phyloP scores from a whole-genome alignment of 768 basidiomycete species.

The Auricularia cornea region DNA sequence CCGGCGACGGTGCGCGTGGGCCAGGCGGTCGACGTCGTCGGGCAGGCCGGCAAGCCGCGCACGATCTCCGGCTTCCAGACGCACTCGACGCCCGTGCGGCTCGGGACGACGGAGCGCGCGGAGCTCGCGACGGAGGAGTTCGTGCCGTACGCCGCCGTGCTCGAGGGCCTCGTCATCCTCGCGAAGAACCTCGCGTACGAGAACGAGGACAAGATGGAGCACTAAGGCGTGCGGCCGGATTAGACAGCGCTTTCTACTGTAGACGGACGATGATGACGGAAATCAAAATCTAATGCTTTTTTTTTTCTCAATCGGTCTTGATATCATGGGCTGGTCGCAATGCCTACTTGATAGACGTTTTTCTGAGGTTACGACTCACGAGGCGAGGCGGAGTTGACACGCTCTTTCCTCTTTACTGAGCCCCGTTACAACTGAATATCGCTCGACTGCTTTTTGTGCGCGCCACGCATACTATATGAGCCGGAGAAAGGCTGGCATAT shows the following conservation, averaged over 20 bases:
- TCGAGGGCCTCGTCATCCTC: constrained; percentile 89
- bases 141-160: constrained; percentile 79
- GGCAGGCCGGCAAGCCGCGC: constrained; percentile 93
- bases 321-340: no score
- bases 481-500: no score
- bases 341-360: no score
- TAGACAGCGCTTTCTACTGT: neutral
- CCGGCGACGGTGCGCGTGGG: constrained; percentile 95
- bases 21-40: constrained; percentile 93
- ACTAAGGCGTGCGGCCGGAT: neutral
- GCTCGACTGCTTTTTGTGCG: no score
- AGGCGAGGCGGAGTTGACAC: no score
- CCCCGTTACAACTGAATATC: no score
- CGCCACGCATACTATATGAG: no score
- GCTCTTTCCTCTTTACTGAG: no score
- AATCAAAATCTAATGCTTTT: constrained; percentile 1
- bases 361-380: no score
- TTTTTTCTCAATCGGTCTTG: no score
- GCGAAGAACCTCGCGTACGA: constrained; percentile 90
- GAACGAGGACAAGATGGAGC: constrained; percentile 77
- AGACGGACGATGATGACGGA: neutral
- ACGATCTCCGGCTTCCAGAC: constrained; percentile 99
- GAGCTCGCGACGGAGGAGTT: constrained; percentile 97
- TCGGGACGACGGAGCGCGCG: constrained; percentile 89
- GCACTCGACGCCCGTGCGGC: constrained; percentile 89